These are phyloP conservation scores for Hygrocybe coccinea DNA, from an alignment of 768 basidiomycete genomes.

Conservation along the genomic window DNA sequence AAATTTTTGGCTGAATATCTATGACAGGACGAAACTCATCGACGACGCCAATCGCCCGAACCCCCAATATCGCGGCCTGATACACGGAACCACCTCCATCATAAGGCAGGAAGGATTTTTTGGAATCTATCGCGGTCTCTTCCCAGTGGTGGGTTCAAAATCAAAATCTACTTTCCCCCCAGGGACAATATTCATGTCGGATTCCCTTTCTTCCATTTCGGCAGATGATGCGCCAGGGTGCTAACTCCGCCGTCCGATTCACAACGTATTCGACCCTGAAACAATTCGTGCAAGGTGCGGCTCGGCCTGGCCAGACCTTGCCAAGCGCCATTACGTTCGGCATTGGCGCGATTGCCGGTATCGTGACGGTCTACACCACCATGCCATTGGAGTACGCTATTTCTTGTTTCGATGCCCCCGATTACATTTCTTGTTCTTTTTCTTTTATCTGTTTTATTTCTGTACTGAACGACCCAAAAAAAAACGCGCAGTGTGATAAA, in stretches of 20 bases:
- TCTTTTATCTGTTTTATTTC: too few relatives aligned
- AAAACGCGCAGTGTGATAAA: constrained; percentile 72
- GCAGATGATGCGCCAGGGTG: constrained; percentile 96
- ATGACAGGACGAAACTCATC: constrained; percentile 85
- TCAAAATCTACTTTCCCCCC: too few relatives aligned
- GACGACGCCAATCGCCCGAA: constrained; percentile 84
- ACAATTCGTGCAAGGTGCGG: constrained; percentile 83
- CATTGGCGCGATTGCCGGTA: constrained; percentile 88
- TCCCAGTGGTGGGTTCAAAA: constrained; percentile 77
- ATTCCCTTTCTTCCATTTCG: neutral
- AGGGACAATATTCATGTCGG: neutral
- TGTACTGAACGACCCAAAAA: too few relatives aligned
- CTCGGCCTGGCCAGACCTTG: constrained; percentile 76
- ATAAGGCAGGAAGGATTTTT: constrained; percentile 77
- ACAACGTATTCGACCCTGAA: constrained; percentile 93
- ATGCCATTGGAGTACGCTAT: constrained; percentile 72
- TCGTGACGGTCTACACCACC: constrained; percentile 90
- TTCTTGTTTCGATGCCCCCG: neutral
- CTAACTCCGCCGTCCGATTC: constrained; percentile 94
- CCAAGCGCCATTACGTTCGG: constrained; percentile 89
- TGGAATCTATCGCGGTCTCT: constrained; percentile 86
- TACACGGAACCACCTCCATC: constrained; percentile 80
- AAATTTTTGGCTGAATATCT: too few relatives aligned
- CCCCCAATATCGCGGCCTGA: constrained; percentile 81
- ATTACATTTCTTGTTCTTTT: neutral